Evolutionary conservation across 1,139 yeast species (phyloP).

Genomic region (Yamadazyma triangularis): DNA sequence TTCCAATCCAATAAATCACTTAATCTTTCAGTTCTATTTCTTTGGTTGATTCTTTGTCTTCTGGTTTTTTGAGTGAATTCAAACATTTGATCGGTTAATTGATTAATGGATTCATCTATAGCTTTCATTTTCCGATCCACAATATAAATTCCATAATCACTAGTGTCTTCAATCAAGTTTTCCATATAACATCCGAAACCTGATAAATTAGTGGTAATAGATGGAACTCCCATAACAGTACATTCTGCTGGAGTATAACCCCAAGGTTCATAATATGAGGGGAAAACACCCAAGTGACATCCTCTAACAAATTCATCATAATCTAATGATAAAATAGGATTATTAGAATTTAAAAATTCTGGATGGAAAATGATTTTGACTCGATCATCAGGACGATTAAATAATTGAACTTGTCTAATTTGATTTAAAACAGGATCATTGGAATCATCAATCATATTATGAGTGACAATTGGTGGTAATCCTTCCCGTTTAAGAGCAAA

Average conservation of each 20-base stretch:
- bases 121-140: conserved; percentile 93
- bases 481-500: conserved; percentile 86
- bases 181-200: conserved; percentile 99
- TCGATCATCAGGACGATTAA: conserved; percentile 85
- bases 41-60: conserved; percentile 96
- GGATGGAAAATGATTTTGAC: conserved; percentile 98
- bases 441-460: conserved; percentile 91
- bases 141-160: conserved; percentile 94
- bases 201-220: conserved; percentile 93
- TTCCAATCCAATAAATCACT: conserved; percentile 95
- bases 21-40: conserved; percentile 93
- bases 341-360: conserved; percentile 90
- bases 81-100: conserved; percentile 83
- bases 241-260: conserved; percentile 99
- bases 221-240: conserved; percentile 99
- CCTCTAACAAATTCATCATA: conserved; percentile 98
- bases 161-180: conserved; percentile 89
- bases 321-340: conserved; percentile 89
- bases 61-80: conserved; percentile 85
- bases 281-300: conserved; percentile 97
- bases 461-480: conserved; percentile 96
- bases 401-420: conserved; percentile 85
- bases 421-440: conserved; percentile 90
- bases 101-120: conserved; percentile 91
- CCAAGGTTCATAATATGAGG: conserved; percentile 99